Percentiles rank a stretch among this genome's conserved stretches.
Conservation (phyloP, 2,329 filamentous ascomycete species). For the Macrophomina pseudophaseolina region DNA sequence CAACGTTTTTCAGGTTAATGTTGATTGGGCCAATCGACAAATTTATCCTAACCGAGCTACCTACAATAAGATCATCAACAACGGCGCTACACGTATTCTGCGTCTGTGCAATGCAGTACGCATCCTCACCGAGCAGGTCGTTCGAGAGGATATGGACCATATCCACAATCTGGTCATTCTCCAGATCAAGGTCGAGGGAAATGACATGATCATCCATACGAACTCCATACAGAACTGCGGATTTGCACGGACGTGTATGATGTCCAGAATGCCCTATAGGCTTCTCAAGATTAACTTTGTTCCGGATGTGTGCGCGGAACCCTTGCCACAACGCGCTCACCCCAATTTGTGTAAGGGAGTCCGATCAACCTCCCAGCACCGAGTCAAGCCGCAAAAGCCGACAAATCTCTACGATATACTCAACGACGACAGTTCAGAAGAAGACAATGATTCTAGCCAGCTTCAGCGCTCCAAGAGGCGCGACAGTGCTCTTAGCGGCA, state of each 20-base stretch:
- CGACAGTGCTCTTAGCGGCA: background rate
- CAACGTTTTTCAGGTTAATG: slow-evolving; percentile 60
- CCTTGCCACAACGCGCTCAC: background rate
- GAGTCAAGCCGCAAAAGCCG: background rate
- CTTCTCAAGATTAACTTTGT: slow-evolving; percentile 72
- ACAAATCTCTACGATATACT: slow-evolving; percentile 41
- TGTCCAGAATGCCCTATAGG: slow-evolving; percentile 70
- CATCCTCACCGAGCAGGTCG: slow-evolving; percentile 64
- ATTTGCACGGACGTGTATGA: slow-evolving; percentile 79
- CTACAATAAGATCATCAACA: slow-evolving; percentile 62
- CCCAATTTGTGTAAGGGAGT: background rate
- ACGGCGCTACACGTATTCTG: slow-evolving; percentile 72
- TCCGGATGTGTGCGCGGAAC: slow-evolving; percentile 69
- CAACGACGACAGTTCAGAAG: slow-evolving; percentile 35
- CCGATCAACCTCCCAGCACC: background rate
- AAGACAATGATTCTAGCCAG: slow-evolving; percentile 17
- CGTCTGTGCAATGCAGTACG: background rate
- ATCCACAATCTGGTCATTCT: slow-evolving; percentile 80
- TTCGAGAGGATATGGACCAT: slow-evolving; percentile 78
- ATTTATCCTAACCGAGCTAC: slow-evolving; percentile 69
- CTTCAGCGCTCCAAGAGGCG: background rate
- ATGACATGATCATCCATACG: slow-evolving; percentile 70
- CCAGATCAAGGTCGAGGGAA: slow-evolving; percentile 61
- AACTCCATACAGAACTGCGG: slow-evolving; percentile 79
- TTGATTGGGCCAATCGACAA: slow-evolving; percentile 74